Evolutionary conservation across 2,329 filamentous ascomycete species (phyloP).

Genomic region (Alternaria gaisen): DNA sequence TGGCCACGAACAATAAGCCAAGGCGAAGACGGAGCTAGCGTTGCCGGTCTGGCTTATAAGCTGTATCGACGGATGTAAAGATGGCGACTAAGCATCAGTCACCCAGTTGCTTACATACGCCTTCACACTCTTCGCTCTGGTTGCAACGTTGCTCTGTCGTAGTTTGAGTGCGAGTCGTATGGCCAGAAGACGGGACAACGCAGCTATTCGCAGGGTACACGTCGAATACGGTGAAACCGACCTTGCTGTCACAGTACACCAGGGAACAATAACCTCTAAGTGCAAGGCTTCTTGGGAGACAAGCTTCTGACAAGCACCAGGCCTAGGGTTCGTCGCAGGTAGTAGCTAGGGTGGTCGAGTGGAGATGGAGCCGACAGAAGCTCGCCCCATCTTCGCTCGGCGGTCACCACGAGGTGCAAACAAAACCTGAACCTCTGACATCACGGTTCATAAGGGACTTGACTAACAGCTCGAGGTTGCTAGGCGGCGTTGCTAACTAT

Average conservation of each 20-base stretch:
- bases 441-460: slow-evolving; percentile 6
- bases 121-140: background rate
- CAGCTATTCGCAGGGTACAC: background rate
- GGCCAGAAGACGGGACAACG: background rate
- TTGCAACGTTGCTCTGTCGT: background rate
- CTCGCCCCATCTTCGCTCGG: slow-evolving; percentile 4
- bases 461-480: slow-evolving; percentile 1
- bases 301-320: background rate
- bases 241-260: background rate
- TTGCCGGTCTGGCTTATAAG: slow-evolving; percentile 1
- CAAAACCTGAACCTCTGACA: slow-evolving; percentile 9
- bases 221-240: background rate
- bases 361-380: background rate
- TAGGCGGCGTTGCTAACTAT: slow-evolving; percentile 4
- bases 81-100: slow-evolving; percentile 2
- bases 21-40: background rate
- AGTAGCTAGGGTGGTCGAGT: background rate
- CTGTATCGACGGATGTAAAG: background rate
- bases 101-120: background rate
- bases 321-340: background rate
- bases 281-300: background rate
- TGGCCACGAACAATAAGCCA: background rate
- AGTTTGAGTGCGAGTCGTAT: background rate
- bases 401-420: background rate
- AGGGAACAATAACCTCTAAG: background rate